These are phyloP conservation scores for Penstemon davidsonii DNA, from an alignment of 257 asterid species.

Conservation along the genomic window DNA sequence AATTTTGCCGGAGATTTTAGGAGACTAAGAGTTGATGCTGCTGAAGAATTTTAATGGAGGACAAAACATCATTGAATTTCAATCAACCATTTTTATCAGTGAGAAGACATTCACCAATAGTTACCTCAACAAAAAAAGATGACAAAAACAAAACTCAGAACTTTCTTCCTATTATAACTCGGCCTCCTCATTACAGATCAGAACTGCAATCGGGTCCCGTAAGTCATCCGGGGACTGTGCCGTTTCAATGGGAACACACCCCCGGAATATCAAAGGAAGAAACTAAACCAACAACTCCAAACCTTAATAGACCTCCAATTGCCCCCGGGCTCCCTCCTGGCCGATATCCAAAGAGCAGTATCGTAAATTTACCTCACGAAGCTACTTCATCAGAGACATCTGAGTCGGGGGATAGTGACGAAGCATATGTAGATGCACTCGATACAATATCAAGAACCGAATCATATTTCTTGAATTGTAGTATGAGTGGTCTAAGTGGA, in stretches of 20 bases:
- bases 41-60: conserved; percentile 47
- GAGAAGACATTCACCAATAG: conserved; percentile 41
- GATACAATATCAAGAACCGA: conserved; percentile 71
- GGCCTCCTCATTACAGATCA: too few relatives aligned
- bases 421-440: conserved; percentile 65
- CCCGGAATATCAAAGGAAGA: conserved; percentile 45
- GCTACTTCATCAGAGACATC: conserved; percentile 31
- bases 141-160: conserved; percentile 23
- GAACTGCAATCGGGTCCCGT: too few relatives aligned
- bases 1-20: too few relatives aligned
- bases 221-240: too few relatives aligned
- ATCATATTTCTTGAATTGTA: conserved; percentile 72
- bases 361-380: conserved; percentile 27
- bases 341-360: conserved; percentile 36
- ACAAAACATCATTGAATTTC: conserved; percentile 56
- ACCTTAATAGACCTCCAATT: conserved; percentile 31
- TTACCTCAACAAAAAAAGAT: conserved; percentile 30
- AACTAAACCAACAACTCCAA: conserved; percentile 19
- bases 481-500: conserved; percentile 68
- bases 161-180: too few relatives aligned
- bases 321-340: conserved; percentile 19
- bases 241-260: too few relatives aligned
- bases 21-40: too few relatives aligned
- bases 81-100: conserved; percentile 69
- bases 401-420: conserved; percentile 54